phyloP scores from a whole-genome alignment of 2,329 filamentous ascomycete species.

The Nannizzia gypsea region DNA sequence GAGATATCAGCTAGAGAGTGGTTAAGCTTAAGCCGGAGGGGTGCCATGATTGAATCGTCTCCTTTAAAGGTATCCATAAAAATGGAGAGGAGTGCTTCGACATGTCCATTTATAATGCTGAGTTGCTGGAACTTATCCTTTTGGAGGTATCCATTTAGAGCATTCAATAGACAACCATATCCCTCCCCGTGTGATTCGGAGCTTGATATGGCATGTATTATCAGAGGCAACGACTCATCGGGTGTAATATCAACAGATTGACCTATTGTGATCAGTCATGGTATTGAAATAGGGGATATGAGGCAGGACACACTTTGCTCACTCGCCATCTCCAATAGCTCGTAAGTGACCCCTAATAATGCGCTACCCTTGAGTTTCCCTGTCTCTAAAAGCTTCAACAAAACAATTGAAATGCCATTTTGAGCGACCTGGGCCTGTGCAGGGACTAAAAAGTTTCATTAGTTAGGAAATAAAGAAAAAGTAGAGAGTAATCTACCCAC shows the following conservation, averaged over 20 bases:
- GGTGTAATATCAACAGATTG: conserved; percentile 26
- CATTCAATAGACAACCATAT: conserved; percentile 24
- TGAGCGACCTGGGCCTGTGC: conserved; percentile 29
- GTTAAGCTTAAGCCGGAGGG: conserved; percentile 29
- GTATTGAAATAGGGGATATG: not conserved
- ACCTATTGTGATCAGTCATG: conserved; percentile 16
- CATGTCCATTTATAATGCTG: conserved; percentile 24
- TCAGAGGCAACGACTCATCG: conserved; percentile 24
- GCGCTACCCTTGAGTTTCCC: conserved; percentile 23
- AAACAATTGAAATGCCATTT: conserved; percentile 27
- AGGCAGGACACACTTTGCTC: conserved; percentile 26
- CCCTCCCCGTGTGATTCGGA: conserved; percentile 20
- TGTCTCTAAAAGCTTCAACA: conserved; percentile 27
- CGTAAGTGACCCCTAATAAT: conserved; percentile 28
- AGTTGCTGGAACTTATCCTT: conserved; percentile 29
- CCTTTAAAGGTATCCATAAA: conserved; percentile 24
- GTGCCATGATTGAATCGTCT: conserved; percentile 25
- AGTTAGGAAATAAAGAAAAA: not conserved
- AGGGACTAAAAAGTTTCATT: conserved; percentile 22
- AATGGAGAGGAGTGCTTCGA: conserved; percentile 25
- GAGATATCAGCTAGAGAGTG: conserved; percentile 33
- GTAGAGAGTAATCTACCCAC: conserved; percentile 17
- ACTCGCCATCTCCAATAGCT: conserved; percentile 29
- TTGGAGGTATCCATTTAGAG: conserved; percentile 26
- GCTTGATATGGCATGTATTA: conserved; percentile 25